Conservation (phyloP, 768 basidiomycete genomes). For the Tricholoma hemisulphureum region DNA sequence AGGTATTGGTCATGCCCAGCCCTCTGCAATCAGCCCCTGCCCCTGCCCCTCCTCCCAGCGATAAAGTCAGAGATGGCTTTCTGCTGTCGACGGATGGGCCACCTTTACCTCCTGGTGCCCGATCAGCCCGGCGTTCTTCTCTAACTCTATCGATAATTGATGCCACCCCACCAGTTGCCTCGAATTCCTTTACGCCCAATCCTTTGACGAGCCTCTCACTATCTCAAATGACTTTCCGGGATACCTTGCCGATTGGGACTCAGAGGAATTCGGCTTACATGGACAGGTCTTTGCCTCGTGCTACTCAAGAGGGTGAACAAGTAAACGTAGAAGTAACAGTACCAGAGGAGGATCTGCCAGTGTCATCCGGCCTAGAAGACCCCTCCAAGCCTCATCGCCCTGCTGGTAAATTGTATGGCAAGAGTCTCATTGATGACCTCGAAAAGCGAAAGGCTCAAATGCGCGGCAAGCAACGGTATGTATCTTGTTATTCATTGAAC, state of each 20-base stretch:
- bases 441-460: conserved; percentile 81
- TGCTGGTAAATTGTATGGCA: conserved; percentile 82
- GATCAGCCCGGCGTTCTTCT: conserved; percentile 53
- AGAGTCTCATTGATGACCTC: conserved; percentile 87
- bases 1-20: conserved; percentile 93
- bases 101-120: conserved; percentile 75
- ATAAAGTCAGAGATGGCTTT: conserved; percentile 54
- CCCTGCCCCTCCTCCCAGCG: conserved; percentile 32
- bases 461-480: conserved; percentile 80
- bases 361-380: conserved; percentile 23
- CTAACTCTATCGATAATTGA: conserved; percentile 33
- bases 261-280: conserved; percentile 64
- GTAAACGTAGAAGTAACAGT: conserved; percentile 45
- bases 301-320: conserved; percentile 78
- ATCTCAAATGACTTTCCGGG: conserved; percentile 85
- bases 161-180: conserved; percentile 40
- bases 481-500: not conserved
- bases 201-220: conserved; percentile 69
- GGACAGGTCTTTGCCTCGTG: conserved; percentile 62
- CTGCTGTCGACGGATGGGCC: conserved; percentile 65
- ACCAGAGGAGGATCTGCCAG: conserved; percentile 33
- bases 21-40: conserved; percentile 60
- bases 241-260: conserved; percentile 70
- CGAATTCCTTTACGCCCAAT: conserved; percentile 76
- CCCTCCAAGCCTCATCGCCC: conserved; percentile 46